These are phyloP conservation scores for Sphaceloma murrayae DNA, from an alignment of 2,329 filamentous ascomycete species.

Conservation along the genomic window DNA sequence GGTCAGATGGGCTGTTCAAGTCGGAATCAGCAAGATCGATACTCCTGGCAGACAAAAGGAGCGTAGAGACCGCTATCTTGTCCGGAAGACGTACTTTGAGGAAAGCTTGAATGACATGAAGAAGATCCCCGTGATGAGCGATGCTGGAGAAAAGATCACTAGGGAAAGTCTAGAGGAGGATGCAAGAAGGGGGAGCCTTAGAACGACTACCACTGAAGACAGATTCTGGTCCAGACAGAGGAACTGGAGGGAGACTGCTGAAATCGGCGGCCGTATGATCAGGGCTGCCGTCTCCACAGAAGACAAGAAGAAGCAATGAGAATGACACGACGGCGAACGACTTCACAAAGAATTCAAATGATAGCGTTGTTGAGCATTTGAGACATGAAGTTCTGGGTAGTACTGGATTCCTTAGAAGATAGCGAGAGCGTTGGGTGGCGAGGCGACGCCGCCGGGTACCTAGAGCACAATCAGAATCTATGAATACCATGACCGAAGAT, in stretches of 20 bases:
- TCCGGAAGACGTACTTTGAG: constrained; percentile 70
- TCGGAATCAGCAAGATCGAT: constrained; percentile 69
- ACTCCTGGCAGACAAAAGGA: constrained; percentile 80
- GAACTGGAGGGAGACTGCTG: constrained; percentile 42
- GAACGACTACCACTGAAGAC: constrained; percentile 35
- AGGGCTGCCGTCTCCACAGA: constrained; percentile 27
- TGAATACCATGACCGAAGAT: background rate
- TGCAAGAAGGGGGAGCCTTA: constrained; percentile 33
- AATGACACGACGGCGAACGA: background rate
- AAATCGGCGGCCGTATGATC: constrained; percentile 44
- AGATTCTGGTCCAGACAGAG: constrained; percentile 46
- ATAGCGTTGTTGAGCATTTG: background rate
- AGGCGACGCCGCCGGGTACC: constrained; percentile 30
- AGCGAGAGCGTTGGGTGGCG: constrained; percentile 32
- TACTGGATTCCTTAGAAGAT: constrained; percentile 26
- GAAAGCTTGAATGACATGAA: constrained; percentile 55
- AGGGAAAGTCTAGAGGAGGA: constrained; percentile 54
- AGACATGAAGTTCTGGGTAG: background rate
- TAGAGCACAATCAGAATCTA: constrained; percentile 9
- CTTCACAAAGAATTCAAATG: background rate
- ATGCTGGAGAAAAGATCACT: constrained; percentile 53
- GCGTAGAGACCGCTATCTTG: constrained; percentile 65
- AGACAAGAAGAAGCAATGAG: constrained; percentile 20
- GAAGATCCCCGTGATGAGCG: constrained; percentile 38
- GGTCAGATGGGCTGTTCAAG: constrained; percentile 61